Evolutionary conservation across 495 filamentous ascomycete species (phyloP).

Genomic region (Hypoxylon fragiforme): DNA sequence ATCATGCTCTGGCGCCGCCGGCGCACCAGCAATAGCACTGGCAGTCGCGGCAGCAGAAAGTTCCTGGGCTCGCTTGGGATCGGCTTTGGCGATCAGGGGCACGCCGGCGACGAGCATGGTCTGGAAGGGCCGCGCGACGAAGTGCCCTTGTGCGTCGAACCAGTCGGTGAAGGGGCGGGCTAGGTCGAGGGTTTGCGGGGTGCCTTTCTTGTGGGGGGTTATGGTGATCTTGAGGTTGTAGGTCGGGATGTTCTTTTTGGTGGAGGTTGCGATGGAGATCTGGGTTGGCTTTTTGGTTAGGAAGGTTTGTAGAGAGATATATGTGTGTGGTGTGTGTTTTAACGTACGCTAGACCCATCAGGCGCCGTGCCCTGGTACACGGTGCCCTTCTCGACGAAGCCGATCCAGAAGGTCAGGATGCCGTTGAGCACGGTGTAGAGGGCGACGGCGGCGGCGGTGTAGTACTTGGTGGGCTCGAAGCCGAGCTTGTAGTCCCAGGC

Average conservation of each 20-base stretch:
- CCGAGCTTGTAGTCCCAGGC: slow-evolving; percentile 87
- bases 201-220: slow-evolving; percentile 45
- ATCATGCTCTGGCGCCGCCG: slow-evolving; percentile 14
- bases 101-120: slow-evolving; percentile 73
- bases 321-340: no score
- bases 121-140: slow-evolving; percentile 83
- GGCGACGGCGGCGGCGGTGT: slow-evolving; percentile 74
- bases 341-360: slow-evolving; percentile 42
- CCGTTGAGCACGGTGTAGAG: slow-evolving; percentile 81
- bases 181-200: slow-evolving; percentile 49
- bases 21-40: neutral
- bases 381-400: slow-evolving; percentile 76
- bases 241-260: slow-evolving; percentile 73
- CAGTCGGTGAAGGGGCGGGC: slow-evolving; percentile 76
- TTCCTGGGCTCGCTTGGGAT: slow-evolving; percentile 57
- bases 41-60: neutral
- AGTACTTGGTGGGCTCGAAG: slow-evolving; percentile 78
- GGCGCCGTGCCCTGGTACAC: slow-evolving; percentile 71
- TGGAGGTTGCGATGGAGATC: slow-evolving; percentile 68
- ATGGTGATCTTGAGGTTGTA: slow-evolving; percentile 74
- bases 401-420: slow-evolving; percentile 82
- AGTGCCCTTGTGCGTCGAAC: slow-evolving; percentile 82
- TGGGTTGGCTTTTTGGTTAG: no score
- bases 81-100: slow-evolving; percentile 66
- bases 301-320: no score